phyloP scores from a whole-genome alignment of 805 yeast genomes.

The Cyberlindnera sargentensis region DNA sequence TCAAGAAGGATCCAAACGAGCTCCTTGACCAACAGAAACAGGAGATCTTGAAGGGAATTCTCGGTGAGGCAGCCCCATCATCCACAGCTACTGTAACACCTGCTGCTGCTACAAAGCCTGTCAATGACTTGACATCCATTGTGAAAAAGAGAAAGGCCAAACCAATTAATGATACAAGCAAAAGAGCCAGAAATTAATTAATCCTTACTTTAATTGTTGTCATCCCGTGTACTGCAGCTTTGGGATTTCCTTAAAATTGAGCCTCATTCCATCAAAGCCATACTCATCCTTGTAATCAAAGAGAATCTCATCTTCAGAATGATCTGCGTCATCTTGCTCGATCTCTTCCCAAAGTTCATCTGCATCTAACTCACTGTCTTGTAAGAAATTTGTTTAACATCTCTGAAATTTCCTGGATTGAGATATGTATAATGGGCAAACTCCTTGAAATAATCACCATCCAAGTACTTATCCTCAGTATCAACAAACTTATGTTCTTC shows the following conservation, averaged over 20 bases:
- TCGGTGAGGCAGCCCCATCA: conserved; percentile 37
- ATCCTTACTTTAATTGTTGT: too few species aligned
- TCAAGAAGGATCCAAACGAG: conserved; percentile 43
- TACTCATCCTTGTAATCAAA: conserved; percentile 18
- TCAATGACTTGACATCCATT: conserved; percentile 57
- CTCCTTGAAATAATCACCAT: conserved; percentile 14
- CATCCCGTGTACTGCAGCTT: not conserved
- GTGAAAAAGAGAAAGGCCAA: conserved; percentile 47
- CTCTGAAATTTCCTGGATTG: conserved; percentile 3
- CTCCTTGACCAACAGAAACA: conserved; percentile 43
- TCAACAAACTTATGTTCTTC: conserved; percentile 5
- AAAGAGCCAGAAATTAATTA: conserved; percentile 14
- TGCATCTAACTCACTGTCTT: not conserved
- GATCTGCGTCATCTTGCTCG: not conserved
- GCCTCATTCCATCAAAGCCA: conserved; percentile 16
- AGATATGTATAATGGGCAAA: conserved; percentile 10
- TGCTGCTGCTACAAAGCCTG: conserved; percentile 23
- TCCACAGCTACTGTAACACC: conserved; percentile 22
- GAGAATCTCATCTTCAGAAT: conserved; percentile 1
- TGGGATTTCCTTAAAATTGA: conserved; percentile 3
- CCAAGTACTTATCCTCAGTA: conserved; percentile 14
- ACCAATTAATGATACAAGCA: conserved; percentile 4
- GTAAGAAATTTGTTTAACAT: not conserved
- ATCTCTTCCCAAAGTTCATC: conserved; percentile 1
- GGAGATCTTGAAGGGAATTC: conserved; percentile 47